Conservation (phyloP, 805 yeast genomes). For the Wickerhamiella dianesei region DNA sequence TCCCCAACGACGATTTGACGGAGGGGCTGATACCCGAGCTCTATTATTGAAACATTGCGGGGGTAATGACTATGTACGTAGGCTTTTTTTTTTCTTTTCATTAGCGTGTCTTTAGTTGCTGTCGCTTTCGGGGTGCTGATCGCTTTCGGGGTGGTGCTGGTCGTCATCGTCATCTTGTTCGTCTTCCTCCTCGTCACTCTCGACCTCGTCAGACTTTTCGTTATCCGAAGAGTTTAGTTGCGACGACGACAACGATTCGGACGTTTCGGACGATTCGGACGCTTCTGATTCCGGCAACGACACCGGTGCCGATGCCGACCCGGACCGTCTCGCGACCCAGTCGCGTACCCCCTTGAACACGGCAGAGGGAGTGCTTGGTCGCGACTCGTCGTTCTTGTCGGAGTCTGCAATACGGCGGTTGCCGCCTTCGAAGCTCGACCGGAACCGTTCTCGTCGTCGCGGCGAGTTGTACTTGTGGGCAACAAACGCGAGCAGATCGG, state of each 20-base stretch:
- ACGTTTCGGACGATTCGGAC: not conserved
- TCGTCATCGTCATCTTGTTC: not conserved
- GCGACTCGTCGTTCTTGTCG: not conserved
- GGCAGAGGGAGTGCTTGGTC: slow-evolving; percentile 4
- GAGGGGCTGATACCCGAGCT: slow-evolving; percentile 40
- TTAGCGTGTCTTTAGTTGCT: not conserved
- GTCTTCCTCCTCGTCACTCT: slow-evolving; percentile 2
- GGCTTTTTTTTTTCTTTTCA: not conserved
- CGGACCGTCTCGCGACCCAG: slow-evolving; percentile 21
- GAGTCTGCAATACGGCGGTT: not conserved
- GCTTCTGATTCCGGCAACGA: not conserved
- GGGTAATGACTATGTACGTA: not conserved
- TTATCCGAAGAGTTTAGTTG: slow-evolving; percentile 4
- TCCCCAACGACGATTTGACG: slow-evolving; percentile 48
- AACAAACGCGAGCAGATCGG: slow-evolving; percentile 41
- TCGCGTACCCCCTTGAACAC: slow-evolving; percentile 24
- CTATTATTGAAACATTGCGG: slow-evolving; percentile 5
- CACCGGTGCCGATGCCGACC: not conserved
- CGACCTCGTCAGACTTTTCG: slow-evolving; percentile 2
- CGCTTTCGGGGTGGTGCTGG: no score
- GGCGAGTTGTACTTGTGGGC: slow-evolving; percentile 3
- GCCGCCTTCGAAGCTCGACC: slow-evolving; percentile 4
- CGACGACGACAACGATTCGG: not conserved
- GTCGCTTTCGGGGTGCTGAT: not conserved
- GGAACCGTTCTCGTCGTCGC: slow-evolving; percentile 2